Evolutionary conservation across 441 rosid genomes (phyloP).

Genomic region (Geranium incanum): DNA sequence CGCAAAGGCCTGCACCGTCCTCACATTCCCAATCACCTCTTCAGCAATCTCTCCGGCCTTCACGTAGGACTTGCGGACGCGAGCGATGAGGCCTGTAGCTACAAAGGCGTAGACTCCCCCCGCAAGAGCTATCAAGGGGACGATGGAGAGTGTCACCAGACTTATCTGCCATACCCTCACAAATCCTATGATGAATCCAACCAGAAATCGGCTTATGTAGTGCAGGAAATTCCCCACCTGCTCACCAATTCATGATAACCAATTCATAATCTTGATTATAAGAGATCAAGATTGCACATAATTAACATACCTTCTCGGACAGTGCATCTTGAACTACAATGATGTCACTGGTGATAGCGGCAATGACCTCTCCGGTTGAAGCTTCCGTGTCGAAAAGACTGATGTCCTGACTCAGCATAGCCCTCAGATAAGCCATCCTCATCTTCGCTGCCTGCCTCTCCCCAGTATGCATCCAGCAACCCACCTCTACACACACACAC

Average conservation of each 20-base stretch:
- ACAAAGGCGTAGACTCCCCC: constrained; percentile 85
- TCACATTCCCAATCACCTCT: constrained; percentile 63
- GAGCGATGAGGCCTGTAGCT: constrained; percentile 69
- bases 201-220: constrained; percentile 77
- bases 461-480: constrained; percentile 64
- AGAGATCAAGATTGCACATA: constrained; percentile 41
- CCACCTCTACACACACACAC: constrained; percentile 38
- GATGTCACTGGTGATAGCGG: constrained; percentile 49
- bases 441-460: constrained; percentile 11
- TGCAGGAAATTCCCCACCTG: constrained; percentile 96
- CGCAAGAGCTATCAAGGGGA: constrained; percentile 85
- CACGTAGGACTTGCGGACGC: constrained; percentile 74
- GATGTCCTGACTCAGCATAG: constrained; percentile 49
- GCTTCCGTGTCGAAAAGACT: constrained; percentile 59
- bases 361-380: constrained; percentile 43
- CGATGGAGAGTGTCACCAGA: constrained; percentile 83
- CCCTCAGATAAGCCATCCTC: constrained; percentile 37
- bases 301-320: constrained; percentile 44
- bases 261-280: constrained; percentile 40
- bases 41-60: constrained; percentile 94
- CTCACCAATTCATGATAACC: constrained; percentile 6
- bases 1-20: constrained; percentile 58
- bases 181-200: constrained; percentile 79
- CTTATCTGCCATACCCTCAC: constrained; percentile 87
- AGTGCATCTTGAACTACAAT: constrained; percentile 53